phyloP scores from a whole-genome alignment of 2,329 filamentous ascomycete species.

The Exophiala spinifera region DNA sequence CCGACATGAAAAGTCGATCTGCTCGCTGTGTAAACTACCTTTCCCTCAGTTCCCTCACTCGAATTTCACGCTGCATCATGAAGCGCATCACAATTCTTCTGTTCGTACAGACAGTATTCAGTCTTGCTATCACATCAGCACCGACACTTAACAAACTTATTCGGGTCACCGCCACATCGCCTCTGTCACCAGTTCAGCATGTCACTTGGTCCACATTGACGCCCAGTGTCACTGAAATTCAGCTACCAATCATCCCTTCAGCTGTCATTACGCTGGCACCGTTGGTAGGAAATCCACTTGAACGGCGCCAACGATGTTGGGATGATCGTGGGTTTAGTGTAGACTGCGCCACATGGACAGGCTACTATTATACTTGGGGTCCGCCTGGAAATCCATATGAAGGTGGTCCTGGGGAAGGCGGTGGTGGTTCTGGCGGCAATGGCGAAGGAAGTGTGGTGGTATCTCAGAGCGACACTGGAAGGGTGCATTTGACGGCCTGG shows the following conservation, averaged over 20 bases:
- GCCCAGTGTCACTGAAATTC: constrained; percentile 5
- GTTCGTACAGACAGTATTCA: constrained; percentile 10
- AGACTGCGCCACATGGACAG: constrained; percentile 30
- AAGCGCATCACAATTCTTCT: constrained; percentile 9
- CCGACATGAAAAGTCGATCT: constrained; percentile 6
- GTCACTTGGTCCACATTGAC: constrained; percentile 9
- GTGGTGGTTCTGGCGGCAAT: constrained; percentile 10
- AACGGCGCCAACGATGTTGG: constrained; percentile 28
- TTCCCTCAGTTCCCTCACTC: not conserved
- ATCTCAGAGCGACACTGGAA: constrained; percentile 9
- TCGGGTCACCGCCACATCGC: constrained; percentile 11
- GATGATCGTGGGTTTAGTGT: constrained; percentile 30
- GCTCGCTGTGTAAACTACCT: not conserved
- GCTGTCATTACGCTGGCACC: constrained; percentile 27
- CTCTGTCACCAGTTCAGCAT: constrained; percentile 1
- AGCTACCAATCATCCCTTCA: constrained; percentile 11
- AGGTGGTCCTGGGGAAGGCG: constrained; percentile 24
- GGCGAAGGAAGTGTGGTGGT: constrained; percentile 19
- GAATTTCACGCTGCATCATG: constrained; percentile 11
- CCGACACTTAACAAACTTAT: constrained; percentile 7
- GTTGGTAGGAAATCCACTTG: constrained; percentile 21
- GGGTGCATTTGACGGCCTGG: constrained; percentile 11
- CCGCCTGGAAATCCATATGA: constrained; percentile 25
- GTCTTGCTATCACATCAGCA: constrained; percentile 17
- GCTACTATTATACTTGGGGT: constrained; percentile 31